A percentile compares a stretch with the other conserved stretches of the same genome.
Conservation (phyloP, 768 basidiomycete genomes). For the Pulveroboletus frians region DNA sequence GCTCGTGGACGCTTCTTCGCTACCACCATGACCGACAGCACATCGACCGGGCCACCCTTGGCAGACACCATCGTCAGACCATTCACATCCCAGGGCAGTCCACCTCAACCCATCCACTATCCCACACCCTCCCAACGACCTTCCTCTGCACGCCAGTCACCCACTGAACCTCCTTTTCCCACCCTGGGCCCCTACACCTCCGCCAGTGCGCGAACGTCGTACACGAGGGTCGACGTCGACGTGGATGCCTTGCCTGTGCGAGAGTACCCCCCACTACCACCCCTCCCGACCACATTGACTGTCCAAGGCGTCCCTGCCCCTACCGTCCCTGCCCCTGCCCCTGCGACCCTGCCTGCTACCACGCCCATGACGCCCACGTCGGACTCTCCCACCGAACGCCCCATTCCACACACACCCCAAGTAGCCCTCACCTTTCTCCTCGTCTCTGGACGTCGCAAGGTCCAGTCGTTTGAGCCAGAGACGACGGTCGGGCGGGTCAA, state of each 20-base stretch:
- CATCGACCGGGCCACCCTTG: slow-evolving; percentile 17
- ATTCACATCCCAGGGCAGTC: slow-evolving; percentile 25
- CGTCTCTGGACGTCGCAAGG: slow-evolving; percentile 60
- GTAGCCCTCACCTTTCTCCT: slow-evolving; percentile 67
- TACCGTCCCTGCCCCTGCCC: neutral
- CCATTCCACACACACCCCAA: slow-evolving; percentile 57
- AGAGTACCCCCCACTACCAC: slow-evolving; percentile 23
- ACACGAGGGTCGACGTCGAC: slow-evolving; percentile 47
- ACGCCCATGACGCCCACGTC: slow-evolving; percentile 1
- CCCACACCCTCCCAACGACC: slow-evolving; percentile 12
- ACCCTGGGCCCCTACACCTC: slow-evolving; percentile 27
- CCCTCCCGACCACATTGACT: slow-evolving; percentile 13
- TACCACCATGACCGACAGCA: too few species aligned
- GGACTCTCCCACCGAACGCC: slow-evolving; percentile 1
- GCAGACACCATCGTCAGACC: slow-evolving; percentile 27
- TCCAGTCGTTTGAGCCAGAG: slow-evolving; percentile 71
- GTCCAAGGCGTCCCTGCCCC: neutral
- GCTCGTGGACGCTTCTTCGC: too few species aligned
- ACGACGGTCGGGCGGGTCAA: slow-evolving; percentile 74
- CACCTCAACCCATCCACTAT: slow-evolving; percentile 6
- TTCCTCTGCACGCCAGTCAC: slow-evolving; percentile 13
- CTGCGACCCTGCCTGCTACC: neutral
- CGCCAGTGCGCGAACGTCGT: slow-evolving; percentile 48
- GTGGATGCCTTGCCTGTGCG: slow-evolving; percentile 24
- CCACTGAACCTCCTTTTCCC: neutral